These are phyloP conservation scores for Dendrobium huoshanense DNA, from an alignment of 106 monocot species.

Conservation along the genomic window DNA sequence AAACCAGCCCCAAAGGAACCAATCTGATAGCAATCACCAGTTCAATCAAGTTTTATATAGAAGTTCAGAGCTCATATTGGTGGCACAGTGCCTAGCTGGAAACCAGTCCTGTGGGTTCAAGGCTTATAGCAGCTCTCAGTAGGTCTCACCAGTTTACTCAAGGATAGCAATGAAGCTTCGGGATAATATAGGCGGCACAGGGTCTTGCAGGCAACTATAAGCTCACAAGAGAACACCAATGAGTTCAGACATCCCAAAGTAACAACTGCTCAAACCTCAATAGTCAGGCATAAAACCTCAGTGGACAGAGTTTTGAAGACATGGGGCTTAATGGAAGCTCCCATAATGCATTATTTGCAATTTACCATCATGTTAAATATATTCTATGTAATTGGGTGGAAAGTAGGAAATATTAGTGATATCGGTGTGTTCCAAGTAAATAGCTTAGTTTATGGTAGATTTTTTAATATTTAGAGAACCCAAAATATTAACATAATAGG, in stretches of 20 bases:
- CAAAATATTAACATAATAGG: not conserved
- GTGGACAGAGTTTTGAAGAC: not conserved
- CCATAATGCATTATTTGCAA: not conserved
- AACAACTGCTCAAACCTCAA: not conserved
- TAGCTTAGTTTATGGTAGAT: not conserved
- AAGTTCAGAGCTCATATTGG: not conserved
- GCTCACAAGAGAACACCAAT: not conserved
- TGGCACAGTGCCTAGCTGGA: not conserved
- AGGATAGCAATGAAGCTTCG: not conserved
- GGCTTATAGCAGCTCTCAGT: not conserved
- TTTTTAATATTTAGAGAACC: not conserved
- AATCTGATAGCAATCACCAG: not conserved
- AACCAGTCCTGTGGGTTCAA: not conserved
- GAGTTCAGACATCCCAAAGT: not conserved
- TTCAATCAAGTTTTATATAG: not conserved
- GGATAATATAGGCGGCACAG: not conserved
- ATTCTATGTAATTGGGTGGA: not conserved
- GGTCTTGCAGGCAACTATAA: not conserved
- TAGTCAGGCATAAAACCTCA: not conserved
- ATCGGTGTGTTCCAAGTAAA: not conserved
- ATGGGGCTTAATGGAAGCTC: not conserved
- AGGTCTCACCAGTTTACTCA: not conserved
- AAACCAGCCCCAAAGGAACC: not conserved
- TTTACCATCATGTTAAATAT: not conserved
- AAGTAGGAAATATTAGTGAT: not conserved